Evolutionary conservation across 306 rosid species (phyloP).

Genomic region (Vicia sativa): DNA sequence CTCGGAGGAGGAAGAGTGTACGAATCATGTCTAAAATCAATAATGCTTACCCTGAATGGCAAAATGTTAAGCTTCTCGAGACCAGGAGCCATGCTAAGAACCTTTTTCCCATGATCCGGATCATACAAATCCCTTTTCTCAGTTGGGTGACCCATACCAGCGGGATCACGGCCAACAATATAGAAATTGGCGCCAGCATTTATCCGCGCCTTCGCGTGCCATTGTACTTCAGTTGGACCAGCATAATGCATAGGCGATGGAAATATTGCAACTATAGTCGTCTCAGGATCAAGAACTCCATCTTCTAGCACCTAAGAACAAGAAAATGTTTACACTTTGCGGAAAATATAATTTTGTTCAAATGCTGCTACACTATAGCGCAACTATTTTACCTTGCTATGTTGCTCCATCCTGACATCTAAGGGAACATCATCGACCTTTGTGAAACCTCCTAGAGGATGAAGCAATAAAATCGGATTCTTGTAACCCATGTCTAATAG

Average conservation of each 20-base stretch:
- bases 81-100: conserved; percentile 96
- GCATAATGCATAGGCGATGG: conserved; percentile 99
- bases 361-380: neutral
- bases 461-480: conserved; percentile 89
- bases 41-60: conserved; percentile 77
- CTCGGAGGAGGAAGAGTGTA: neutral
- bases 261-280: conserved; percentile 90
- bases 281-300: conserved; percentile 90
- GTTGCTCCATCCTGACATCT: conserved; percentile 99
- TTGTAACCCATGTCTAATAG: conserved; percentile 91
- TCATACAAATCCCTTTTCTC: conserved; percentile 91
- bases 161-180: conserved; percentile 99
- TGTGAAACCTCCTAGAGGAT: conserved; percentile 95
- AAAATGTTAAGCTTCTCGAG: conserved; percentile 90
- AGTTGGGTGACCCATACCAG: conserved; percentile 97
- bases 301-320: conserved; percentile 85
- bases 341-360: neutral
- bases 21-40: conserved; percentile 1
- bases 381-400: conserved; percentile 72
- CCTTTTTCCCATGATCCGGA: conserved; percentile 97
- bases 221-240: conserved; percentile 98
- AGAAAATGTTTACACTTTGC: neutral
- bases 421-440: conserved; percentile 93
- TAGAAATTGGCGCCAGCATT: conserved; percentile 98
- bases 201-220: conserved; percentile 98